Conservation (phyloP, 208 protist genomes). For the Leishmania arabica region DNA sequence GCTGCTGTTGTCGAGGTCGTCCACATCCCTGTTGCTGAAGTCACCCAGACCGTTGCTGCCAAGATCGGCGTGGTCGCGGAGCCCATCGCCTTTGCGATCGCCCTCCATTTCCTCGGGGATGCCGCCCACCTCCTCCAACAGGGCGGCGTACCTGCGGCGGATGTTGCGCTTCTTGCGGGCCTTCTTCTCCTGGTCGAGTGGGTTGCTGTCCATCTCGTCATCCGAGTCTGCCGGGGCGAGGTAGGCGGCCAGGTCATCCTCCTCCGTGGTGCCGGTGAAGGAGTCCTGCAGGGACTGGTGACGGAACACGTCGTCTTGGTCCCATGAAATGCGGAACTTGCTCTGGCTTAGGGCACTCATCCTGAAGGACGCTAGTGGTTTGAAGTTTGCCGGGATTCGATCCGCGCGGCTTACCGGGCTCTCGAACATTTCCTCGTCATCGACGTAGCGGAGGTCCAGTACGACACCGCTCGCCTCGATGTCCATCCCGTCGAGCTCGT, state of each 20-base stretch:
- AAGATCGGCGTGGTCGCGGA: constrained; percentile 4
- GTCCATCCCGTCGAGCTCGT: constrained; percentile 95
- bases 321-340: constrained; percentile 92
- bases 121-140: constrained; percentile 86
- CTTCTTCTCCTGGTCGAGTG: constrained; percentile 27
- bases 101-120: constrained; percentile 47
- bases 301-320: constrained; percentile 89
- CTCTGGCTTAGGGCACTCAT: constrained; percentile 84
- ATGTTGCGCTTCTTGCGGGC: constrained; percentile 58
- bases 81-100: not conserved
- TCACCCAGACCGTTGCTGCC: not conserved
- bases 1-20: constrained; percentile 37
- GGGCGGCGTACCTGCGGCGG: constrained; percentile 79
- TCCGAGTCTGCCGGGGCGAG: constrained; percentile 86
- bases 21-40: constrained; percentile 20
- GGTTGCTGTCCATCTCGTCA: constrained; percentile 42
- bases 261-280: constrained; percentile 85
- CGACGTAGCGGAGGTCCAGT: constrained; percentile 97
- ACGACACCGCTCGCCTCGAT: constrained; percentile 95
- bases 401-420: constrained; percentile 62
- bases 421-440: constrained; percentile 92
- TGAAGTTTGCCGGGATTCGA: constrained; percentile 80
- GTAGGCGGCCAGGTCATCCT: constrained; percentile 91
- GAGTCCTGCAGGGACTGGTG: constrained; percentile 82
- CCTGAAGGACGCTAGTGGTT: constrained; percentile 81